Conservation (phyloP, 2,329 filamentous ascomycete genomes). For the Penicillium sp. region DNA sequence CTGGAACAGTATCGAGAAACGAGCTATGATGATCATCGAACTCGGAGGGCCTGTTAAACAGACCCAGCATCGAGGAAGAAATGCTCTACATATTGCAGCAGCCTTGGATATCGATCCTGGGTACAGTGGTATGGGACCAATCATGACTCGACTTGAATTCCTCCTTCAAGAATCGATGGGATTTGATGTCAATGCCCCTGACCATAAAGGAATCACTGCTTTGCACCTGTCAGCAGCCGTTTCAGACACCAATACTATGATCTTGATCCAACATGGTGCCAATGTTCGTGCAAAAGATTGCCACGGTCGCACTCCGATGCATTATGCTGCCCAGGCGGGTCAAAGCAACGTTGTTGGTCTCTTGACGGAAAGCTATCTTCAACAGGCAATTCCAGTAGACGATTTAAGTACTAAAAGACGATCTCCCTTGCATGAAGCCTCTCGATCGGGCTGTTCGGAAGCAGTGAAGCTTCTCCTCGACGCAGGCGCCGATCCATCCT, state of each 20-base stretch:
- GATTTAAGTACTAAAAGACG: constrained; percentile 2
- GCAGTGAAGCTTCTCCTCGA: constrained; percentile 9
- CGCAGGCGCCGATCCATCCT: constrained; percentile 7
- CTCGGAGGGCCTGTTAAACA: neutral
- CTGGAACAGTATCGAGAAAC: constrained; percentile 1
- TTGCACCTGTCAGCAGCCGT: constrained; percentile 9
- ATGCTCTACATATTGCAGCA: constrained; percentile 2
- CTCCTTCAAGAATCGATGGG: constrained; percentile 1
- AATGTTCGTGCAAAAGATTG: constrained; percentile 2
- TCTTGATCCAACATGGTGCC: constrained; percentile 8
- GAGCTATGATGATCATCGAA: neutral
- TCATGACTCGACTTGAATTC: constrained; percentile 3
- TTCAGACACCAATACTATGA: constrained; percentile 2
- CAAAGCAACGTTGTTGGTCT: constrained; percentile 10
- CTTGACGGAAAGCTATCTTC: constrained; percentile 5
- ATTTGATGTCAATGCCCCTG: constrained; percentile 1
- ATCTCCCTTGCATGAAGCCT: constrained; percentile 13
- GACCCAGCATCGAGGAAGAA: no score
- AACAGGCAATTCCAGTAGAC: constrained; percentile 2
- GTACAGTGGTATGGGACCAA: neutral
- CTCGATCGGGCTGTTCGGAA: constrained; percentile 5
- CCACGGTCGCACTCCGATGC: constrained; percentile 5
- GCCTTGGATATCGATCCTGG: constrained; percentile 1
- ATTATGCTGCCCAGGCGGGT: constrained; percentile 9
- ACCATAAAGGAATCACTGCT: constrained; percentile 5